Evolutionary conservation across 2,329 filamentous ascomycete genomes (phyloP), one percentile per base, ranked within the genome.

Genomic region (Setomelanomma holmii): DNA sequence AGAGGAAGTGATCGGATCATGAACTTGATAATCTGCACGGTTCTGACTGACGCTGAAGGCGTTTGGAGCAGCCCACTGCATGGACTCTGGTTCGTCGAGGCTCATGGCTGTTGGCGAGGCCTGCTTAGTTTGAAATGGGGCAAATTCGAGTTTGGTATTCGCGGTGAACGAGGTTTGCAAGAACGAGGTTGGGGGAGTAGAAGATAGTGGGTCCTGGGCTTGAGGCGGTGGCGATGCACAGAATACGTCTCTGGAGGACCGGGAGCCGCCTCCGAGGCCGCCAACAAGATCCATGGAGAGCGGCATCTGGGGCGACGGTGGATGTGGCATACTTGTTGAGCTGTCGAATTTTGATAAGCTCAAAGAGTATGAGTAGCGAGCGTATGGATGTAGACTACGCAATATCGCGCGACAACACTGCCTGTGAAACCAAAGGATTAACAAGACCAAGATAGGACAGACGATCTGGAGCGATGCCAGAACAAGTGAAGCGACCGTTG

Each of bases 401-500:
- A 52, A 56, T 55, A 60, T 50, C 45, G 53, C 53, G 49, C 65
- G 67, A 66, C 70, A 74, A 58, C 67, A 59, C 49, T 44, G 39
- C 42, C 58, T 49, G 72, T 74, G 55, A 61, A 58, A 75, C 66
- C 52, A 56, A 36, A 51, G 52, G 53, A 64, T 41, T 66, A 62
- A 63, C 47, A 53, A 56, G 53, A 53, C 51, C 34, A 52, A 49
- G 30, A 49, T 24, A 41, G 49, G 48, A 33, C 42, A 56, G 54
- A 51, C 50, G 50, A 61, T 54, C 20, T 56, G 61, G 49, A 56
- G 56, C 52, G 46, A 51, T 63, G 48, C 52, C 45, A 63, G 54
- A 65, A 60, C 58, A 57, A 68, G 53, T 70, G 69, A 71, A 71
- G 72, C 66, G 66, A 63, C 38, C 23, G 51, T 56, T 53, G 57